phyloP scores from a whole-genome alignment of 176 grass and related monocot genomes.

The Juncus inflexus region DNA sequence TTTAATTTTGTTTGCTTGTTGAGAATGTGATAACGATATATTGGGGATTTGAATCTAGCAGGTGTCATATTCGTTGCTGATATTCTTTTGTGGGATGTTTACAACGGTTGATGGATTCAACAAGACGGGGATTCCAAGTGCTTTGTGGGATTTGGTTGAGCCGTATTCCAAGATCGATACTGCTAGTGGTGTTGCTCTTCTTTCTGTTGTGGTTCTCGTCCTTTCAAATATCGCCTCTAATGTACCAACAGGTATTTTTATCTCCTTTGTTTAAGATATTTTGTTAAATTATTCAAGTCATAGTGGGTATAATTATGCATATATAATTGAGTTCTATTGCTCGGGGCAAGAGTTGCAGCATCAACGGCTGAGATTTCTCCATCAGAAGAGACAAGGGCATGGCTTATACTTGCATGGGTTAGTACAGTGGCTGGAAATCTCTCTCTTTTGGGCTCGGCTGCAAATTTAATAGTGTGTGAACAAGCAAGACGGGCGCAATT shows the following conservation, averaged over 20 bases:
- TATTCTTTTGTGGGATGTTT: slow-evolving; percentile 98
- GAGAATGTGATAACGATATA: not conserved
- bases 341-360: slow-evolving; percentile 70
- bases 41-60: slow-evolving; percentile 11
- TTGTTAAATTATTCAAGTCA: no score
- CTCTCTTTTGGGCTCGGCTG: slow-evolving; percentile 60
- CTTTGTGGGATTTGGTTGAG: slow-evolving; percentile 79
- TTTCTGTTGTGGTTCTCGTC: slow-evolving; percentile 59
- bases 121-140: slow-evolving; percentile 84
- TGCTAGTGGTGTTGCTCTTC: slow-evolving; percentile 53
- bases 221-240: slow-evolving; percentile 95
- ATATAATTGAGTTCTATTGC: slow-evolving; percentile 55
- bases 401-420: slow-evolving; percentile 85
- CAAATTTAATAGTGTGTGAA: slow-evolving; percentile 48
- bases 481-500: slow-evolving; percentile 69
- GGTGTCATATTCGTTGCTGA: slow-evolving; percentile 89
- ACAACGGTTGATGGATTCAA: slow-evolving; percentile 94
- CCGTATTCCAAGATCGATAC: slow-evolving; percentile 74
- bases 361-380: slow-evolving; percentile 67
- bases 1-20: no score
- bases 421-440: slow-evolving; percentile 95
- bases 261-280: not conserved
- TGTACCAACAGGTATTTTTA: slow-evolving; percentile 62
- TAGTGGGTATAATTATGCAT: not conserved
- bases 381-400: slow-evolving; percentile 63